Evolutionary conservation across 345 rosid genomes (phyloP).

Genomic region (Clarkia xantiana): DNA sequence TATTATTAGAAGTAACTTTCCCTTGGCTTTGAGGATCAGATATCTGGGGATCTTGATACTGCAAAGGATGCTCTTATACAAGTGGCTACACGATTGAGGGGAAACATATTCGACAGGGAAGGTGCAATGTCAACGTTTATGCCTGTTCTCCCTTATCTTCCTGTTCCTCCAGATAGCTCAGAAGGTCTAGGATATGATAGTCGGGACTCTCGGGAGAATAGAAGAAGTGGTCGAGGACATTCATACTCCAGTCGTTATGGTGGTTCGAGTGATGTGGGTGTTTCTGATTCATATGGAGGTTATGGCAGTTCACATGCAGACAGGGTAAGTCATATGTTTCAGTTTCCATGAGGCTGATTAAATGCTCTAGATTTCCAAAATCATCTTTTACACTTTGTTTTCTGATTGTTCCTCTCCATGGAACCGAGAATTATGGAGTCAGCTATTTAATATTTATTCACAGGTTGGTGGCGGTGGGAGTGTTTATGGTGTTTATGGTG

Average conservation of each 20-base stretch:
- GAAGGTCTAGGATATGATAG: conserved; percentile 39
- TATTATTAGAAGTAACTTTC: neutral
- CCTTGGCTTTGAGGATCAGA: conserved; percentile 25
- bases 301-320: conserved; percentile 67
- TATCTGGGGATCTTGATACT: conserved; percentile 83
- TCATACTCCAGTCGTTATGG: conserved; percentile 61
- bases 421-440: neutral
- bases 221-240: conserved; percentile 63
- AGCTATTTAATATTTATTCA: conserved; percentile 8
- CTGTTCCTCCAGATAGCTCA: conserved; percentile 53
- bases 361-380: no score
- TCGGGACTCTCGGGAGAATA: conserved; percentile 69
- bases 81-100: conserved; percentile 66
- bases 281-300: conserved; percentile 50
- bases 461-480: conserved; percentile 62
- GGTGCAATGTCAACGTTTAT: conserved; percentile 59
- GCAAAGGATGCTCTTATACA: conserved; percentile 93
- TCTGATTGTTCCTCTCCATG: neutral
- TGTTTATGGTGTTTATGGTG: conserved; percentile 76
- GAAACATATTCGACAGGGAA: conserved; percentile 81
- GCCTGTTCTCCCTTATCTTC: conserved; percentile 83
- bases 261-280: conserved; percentile 40
- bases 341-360: no score
- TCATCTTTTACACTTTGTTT: neutral
- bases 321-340: neutral